A percentile compares a stretch with the other conserved stretches of the same genome.
Evolutionary conservation across 2,329 filamentous ascomycete species (phyloP).

Genomic region (Alternaria solani): DNA sequence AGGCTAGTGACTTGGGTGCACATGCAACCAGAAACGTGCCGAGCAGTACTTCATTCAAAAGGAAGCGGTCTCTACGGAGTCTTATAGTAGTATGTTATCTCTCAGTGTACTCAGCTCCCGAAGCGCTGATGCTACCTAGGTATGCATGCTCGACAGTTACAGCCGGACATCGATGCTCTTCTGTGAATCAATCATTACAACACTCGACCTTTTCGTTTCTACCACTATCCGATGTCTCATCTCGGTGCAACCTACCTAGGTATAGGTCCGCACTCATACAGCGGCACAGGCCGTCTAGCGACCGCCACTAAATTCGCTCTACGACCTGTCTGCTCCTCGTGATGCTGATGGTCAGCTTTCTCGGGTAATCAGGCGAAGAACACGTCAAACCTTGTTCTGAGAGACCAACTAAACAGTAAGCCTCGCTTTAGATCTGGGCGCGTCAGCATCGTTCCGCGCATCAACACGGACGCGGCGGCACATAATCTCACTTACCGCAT

Average conservation of each 20-base stretch:
- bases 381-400: not conserved
- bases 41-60: not conserved
- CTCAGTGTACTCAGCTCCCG: too few relatives aligned
- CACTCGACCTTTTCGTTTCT: not conserved
- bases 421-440: conserved; percentile 1
- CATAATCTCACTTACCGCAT: not conserved
- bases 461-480: not conserved
- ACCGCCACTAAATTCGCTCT: not conserved
- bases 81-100: not conserved
- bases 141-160: not conserved
- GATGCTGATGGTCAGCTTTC: conserved; percentile 1
- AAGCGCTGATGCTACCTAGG: not conserved
- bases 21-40: not conserved
- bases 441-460: conserved; percentile 11
- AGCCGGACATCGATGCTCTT: not conserved
- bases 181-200: not conserved
- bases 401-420: not conserved
- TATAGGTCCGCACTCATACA: not conserved
- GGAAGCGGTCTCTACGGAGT: not conserved
- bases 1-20: not conserved
- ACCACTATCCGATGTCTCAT: not conserved
- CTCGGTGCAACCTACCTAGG: too few relatives aligned
- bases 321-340: not conserved
- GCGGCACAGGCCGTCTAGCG: conserved; percentile 1
- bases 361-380: conserved; percentile 5